phyloP scores from a whole-genome alignment of 176 grass and related monocot species.

The Carex scoparia region DNA sequence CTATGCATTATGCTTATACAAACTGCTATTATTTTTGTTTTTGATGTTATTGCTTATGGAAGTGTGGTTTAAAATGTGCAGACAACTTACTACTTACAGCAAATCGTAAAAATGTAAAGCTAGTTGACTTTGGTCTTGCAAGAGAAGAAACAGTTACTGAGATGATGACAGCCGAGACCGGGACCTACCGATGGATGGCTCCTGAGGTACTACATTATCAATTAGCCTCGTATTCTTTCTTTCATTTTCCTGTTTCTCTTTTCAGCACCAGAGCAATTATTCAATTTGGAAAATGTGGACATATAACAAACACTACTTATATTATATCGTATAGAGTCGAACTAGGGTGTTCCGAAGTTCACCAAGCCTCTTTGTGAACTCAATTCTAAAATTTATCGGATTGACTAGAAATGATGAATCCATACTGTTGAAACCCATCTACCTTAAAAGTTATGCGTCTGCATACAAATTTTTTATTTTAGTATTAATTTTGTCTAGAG shows the following conservation, averaged over 20 bases:
- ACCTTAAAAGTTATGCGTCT: too few species aligned
- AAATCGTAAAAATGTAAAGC: constrained; percentile 92
- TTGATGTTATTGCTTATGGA: constrained; percentile 25
- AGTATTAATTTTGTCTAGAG: too few species aligned
- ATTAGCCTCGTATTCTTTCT: neutral
- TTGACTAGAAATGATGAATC: too few species aligned
- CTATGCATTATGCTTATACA: neutral
- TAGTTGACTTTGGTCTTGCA: constrained; percentile 98
- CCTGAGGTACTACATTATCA: constrained; percentile 65
- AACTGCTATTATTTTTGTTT: neutral
- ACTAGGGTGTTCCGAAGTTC: too few species aligned
- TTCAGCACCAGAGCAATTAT: neutral
- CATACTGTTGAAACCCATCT: too few species aligned
- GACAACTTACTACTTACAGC: constrained; percentile 98
- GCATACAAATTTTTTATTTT: too few species aligned
- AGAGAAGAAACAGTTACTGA: constrained; percentile 98
- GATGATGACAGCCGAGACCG: constrained; percentile 99
- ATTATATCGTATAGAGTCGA: neutral
- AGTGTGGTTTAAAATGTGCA: constrained; percentile 41
- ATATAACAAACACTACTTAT: neutral
- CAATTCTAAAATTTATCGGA: too few species aligned
- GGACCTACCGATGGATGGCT: constrained; percentile 99
- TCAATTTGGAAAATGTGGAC: neutral
- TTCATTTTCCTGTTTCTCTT: neutral
- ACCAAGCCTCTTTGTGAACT: too few species aligned